phyloP scores from a whole-genome alignment of 345 rosid species.

The Populus ilicifolia region DNA sequence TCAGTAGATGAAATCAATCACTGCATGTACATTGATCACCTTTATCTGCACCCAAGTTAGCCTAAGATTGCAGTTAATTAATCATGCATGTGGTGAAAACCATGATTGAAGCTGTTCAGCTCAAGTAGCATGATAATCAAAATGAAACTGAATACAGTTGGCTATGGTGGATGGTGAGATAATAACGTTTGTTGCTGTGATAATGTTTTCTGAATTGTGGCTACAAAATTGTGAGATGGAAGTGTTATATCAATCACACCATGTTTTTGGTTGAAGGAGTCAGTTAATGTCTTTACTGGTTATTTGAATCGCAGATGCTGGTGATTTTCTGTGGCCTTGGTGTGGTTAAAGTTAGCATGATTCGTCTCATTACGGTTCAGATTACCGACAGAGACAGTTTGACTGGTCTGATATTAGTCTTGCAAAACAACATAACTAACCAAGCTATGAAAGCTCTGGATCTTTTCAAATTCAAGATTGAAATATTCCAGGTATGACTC shows the following conservation, averaged over 20 bases:
- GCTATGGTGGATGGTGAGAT: not conserved
- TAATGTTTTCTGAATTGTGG: not conserved
- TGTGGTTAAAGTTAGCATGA: slow-evolving; percentile 55
- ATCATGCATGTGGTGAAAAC: not conserved
- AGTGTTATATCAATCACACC: not conserved
- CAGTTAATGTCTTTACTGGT: too few relatives aligned
- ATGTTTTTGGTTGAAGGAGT: not conserved
- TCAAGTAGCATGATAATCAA: not conserved
- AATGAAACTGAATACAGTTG: not conserved
- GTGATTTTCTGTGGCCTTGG: slow-evolving; percentile 65
- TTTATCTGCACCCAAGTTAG: not conserved
- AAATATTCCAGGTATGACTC: slow-evolving; percentile 67
- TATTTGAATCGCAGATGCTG: slow-evolving; percentile 46
- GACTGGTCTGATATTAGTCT: slow-evolving; percentile 58
- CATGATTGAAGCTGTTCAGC: not conserved
- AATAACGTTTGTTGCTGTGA: not conserved
- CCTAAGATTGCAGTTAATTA: not conserved
- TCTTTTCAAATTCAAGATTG: slow-evolving; percentile 71
- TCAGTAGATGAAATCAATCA: too few relatives aligned
- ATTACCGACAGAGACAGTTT: slow-evolving; percentile 56
- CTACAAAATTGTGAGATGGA: not conserved
- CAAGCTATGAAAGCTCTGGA: slow-evolving; percentile 77
- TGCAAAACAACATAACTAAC: slow-evolving; percentile 68
- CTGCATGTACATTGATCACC: not conserved
- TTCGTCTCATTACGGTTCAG: slow-evolving; percentile 54